These are phyloP conservation scores for Firmiana major DNA, from an alignment of 345 rosid genomes.

Conservation along the genomic window DNA sequence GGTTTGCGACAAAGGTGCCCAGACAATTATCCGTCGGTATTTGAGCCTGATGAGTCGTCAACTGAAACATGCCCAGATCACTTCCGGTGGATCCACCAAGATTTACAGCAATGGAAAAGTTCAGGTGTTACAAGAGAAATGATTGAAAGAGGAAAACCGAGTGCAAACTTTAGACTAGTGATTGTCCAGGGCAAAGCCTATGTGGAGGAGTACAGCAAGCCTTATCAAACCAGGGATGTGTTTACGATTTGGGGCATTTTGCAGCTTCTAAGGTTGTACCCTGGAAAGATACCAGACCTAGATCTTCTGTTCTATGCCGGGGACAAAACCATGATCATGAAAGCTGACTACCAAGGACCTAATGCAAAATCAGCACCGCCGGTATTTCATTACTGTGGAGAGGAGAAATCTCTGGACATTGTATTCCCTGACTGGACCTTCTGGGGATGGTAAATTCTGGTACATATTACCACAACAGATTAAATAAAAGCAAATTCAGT, in stretches of 20 bases:
- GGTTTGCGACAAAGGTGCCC: conserved; percentile 27
- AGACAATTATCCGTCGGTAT: conserved; percentile 22
- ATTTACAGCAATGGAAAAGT: conserved; percentile 48
- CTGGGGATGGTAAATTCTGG: conserved; percentile 63
- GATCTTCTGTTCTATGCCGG: conserved; percentile 54
- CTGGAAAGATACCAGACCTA: conserved; percentile 57
- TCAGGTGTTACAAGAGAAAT: conserved; percentile 51
- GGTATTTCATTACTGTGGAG: conserved; percentile 59
- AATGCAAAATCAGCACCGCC: conserved; percentile 44
- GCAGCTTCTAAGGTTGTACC: conserved; percentile 66
- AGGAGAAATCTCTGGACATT: conserved; percentile 38
- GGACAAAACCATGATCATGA: conserved; percentile 39
- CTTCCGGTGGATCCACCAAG: conserved; percentile 65
- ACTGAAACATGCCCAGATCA: conserved; percentile 46
- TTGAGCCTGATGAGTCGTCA: conserved; percentile 1
- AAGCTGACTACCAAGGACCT: conserved; percentile 20
- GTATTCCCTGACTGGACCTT: conserved; percentile 72
- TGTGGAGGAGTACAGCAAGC: conserved; percentile 37
- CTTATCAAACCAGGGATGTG: conserved; percentile 55
- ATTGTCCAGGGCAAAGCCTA: conserved; percentile 46
- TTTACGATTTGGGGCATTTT: conserved; percentile 70
- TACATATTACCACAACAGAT: not conserved
- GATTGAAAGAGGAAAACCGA: conserved; percentile 33
- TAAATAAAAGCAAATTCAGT: no score
- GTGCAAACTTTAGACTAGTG: conserved; percentile 49